phyloP scores from a whole-genome alignment of 139 green algal genomes.

The Chlorella ohadii region DNA sequence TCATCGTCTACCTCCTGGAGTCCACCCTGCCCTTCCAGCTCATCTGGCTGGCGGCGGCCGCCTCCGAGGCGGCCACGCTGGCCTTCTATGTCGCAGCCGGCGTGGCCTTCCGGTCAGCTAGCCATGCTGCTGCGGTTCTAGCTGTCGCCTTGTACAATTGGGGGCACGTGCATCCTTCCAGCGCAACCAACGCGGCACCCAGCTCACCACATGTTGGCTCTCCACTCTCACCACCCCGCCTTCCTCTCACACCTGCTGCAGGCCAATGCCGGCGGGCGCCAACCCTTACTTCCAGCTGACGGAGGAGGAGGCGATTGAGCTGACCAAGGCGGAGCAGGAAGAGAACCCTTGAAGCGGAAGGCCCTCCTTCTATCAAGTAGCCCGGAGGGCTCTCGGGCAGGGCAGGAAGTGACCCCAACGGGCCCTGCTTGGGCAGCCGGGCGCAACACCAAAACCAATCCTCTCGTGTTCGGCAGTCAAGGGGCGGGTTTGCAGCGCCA shows the following conservation, averaged over 20 bases:
- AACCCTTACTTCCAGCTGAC: slow-evolving; percentile 88
- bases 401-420: too few relatives aligned
- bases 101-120: slow-evolving; percentile 68
- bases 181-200: too few relatives aligned
- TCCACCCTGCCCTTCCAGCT: slow-evolving; percentile 79
- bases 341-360: slow-evolving; percentile 10
- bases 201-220: too few relatives aligned
- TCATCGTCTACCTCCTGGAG: slow-evolving; percentile 96
- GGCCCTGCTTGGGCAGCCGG: too few relatives aligned
- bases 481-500: too few relatives aligned
- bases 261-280: slow-evolving; percentile 53
- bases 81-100: slow-evolving; percentile 91
- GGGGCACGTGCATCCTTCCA: neutral
- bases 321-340: slow-evolving; percentile 37
- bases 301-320: slow-evolving; percentile 69
- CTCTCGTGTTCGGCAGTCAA: too few relatives aligned
- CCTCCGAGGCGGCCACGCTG: slow-evolving; percentile 85
- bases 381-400: too few relatives aligned
- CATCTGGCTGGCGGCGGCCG: slow-evolving; percentile 77
- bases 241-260: too few relatives aligned
- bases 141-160: too few relatives aligned
- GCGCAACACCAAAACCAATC: too few relatives aligned
- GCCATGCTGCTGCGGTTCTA: neutral
- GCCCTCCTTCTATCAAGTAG: too few relatives aligned
- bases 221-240: too few relatives aligned